Evolutionary conservation across 2,329 filamentous ascomycete species (phyloP), one percentile per base, ranked within the genome.

Genomic region (Beauveria asiatica): DNA sequence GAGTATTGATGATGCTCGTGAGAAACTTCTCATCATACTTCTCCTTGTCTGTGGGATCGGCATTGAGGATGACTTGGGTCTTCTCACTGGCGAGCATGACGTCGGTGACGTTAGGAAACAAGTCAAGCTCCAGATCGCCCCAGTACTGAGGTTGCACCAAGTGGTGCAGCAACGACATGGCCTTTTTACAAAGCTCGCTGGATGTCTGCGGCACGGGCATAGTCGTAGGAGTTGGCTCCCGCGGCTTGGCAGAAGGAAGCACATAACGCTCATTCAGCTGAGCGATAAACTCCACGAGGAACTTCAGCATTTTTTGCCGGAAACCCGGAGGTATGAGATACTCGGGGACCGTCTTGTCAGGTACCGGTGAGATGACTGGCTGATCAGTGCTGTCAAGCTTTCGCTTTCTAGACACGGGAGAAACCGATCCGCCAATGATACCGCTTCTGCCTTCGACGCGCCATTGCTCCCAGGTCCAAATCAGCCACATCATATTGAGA

Each of bases 241-340:
- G 83, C 46, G 84, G 80, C 66, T 86, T 88, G 16, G 84, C 81
- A 23, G 88, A 89, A 16, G 87, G 87, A 23, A 92, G 83, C 21
- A 86, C 86, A 70, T 89, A 97, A 39, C 92, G 85, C 73, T 97
- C 94, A 19, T 89, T 88, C 23, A 97, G 80, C 55, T 91, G 89
- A 1, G 92, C 92, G 66, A 97, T 96, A 73, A 97, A 97, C 62
- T 94, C 90, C 33, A 97, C 89, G 37, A 99, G 82, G 69, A 97
- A 99, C 73, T 96, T 97, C 52, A 97, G 83, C 78, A 99, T 88
- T 72, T 91, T 88, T 48, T 86, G 82, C 21, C 92, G 84, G 58
- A 89, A 84, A 1, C 82, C 72, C 0, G 81, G 71, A 9, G 88
- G 83, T 27, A 93, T 86, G 63, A 83, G 79, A 65, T 89, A 92